Evolutionary conservation across 768 basidiomycete species (phyloP), one percentile per base, ranked within the genome.

Genomic region (Podaxis rugospora): DNA sequence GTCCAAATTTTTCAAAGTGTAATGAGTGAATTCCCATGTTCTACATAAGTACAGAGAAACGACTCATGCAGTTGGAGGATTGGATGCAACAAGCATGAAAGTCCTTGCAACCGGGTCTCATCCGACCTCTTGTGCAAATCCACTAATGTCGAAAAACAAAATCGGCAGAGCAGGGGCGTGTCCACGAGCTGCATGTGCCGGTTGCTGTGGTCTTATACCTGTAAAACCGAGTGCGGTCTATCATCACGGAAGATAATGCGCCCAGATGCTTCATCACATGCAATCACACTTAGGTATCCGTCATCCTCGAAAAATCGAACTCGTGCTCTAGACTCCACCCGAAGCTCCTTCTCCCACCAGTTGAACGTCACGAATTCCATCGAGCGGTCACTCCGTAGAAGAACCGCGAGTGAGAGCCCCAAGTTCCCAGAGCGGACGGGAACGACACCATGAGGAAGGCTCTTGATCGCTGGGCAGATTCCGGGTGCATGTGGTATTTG

Each of bases 11-110:
- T 25, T 25, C 25, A 25, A 25, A 25, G 21, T 25, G 25, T 25
- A 25, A 25, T 25, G 25, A 25, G 25, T 25, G 25, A 25, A 25
- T 25, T 25, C 25, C 4, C 25, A 25, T 25, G 25, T 25, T 25
- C 25, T 25, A 25, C 25, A 25, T 39, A 39, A 25, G 25, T 25
- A 25, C 25, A 9, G 14, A 39, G 37, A 14, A 10, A 14, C 14
- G 37, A 21, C 23, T 47, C 5, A 47, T 47, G 46, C 46, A 42
- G 40, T 25, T 5, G n/a, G 44, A 18, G 64, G 57, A 37, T 71
- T 67, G 1, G 78, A 75, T 1, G 70, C 76, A 25, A 80, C 78
- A 9, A 72, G 67, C 75, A 81, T 80, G 66, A 78, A 80, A 0
- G 78, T 79, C 25, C 78, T 79, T 2, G 69, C 78, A 42, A 80